Conservation (phyloP, 768 basidiomycete genomes). For the Serendipita sp. region DNA sequence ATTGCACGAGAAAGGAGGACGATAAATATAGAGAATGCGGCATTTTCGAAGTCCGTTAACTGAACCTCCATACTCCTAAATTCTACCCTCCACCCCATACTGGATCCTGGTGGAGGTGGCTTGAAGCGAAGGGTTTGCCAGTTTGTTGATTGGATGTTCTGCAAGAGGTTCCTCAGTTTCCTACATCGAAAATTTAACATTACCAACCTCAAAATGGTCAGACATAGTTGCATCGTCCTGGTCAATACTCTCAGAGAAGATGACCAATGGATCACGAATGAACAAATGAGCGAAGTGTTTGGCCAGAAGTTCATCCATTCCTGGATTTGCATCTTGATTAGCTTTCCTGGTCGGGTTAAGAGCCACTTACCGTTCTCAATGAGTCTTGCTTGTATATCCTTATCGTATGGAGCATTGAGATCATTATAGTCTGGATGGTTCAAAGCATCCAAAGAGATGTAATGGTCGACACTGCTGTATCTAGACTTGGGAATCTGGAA, state of each 20-base stretch:
- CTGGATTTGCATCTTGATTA: conserved; percentile 24
- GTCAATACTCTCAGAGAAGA: conserved; percentile 86
- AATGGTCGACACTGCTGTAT: conserved; percentile 90
- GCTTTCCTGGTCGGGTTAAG: neutral
- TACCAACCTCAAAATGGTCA: conserved; percentile 85
- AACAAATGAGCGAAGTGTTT: conserved; percentile 92
- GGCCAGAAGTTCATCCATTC: conserved; percentile 71
- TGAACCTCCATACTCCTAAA: conserved; percentile 99
- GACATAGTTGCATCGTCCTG: conserved; percentile 78
- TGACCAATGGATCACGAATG: conserved; percentile 90
- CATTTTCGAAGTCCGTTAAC: conserved; percentile 97
- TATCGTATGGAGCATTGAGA: conserved; percentile 62
- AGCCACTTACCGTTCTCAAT: conserved; percentile 49
- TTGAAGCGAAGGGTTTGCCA: conserved; percentile 99
- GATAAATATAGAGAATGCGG: conserved; percentile 87
- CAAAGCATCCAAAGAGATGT: conserved; percentile 71
- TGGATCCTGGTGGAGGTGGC: conserved; percentile 82
- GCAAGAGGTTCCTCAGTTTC: neutral
- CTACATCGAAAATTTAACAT: neutral
- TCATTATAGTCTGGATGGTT: conserved; percentile 95
- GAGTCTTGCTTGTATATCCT: conserved; percentile 55
- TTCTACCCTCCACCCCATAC: conserved; percentile 96
- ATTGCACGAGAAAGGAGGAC: conserved; percentile 91
- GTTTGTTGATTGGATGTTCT: conserved; percentile 99
- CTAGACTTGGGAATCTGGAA: conserved; percentile 88